Evolutionary conservation across 371 early-diverging fungal genomes (phyloP), one percentile per base, ranked within the genome.

Genomic region (Phascolomyces articulosus): DNA sequence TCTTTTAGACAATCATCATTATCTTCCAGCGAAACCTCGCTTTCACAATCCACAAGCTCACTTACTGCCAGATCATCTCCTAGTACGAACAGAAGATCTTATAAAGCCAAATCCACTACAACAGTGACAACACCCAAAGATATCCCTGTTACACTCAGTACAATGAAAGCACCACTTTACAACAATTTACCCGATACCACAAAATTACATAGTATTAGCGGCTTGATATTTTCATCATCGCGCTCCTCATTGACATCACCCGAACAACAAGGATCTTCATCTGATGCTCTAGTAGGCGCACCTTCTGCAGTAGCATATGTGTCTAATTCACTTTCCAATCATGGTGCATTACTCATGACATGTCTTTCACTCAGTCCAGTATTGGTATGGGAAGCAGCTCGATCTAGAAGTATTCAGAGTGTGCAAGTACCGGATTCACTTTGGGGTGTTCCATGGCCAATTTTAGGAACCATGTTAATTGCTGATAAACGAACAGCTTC

Each of bases 391-490:
- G 75, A 70, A 49, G 70, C 70, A 13, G 41, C 58, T n/a, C 31
- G 41, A n/a, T 18, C n/a, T 26, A 23, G 18, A 8, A 13, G 44
- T 55, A 18, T 24, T 47, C 27, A 58, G 23, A 47, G 29, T 16
- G 28, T 26, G 2, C 27, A 59, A 15, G 11, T 60, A 21, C 64
- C 69, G 26, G 56, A 49, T 29, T 54, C 58, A 6, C 57, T 68
- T 21, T 78, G 78, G 78, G 78, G 78, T 44, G 74, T 73, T 15
- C 78, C 78, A 31, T 75, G 75, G 71, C 65, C 75, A 2, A 44
- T 73, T 40, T 62, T 71, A 0, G 74, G 72, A 13, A 62, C 67
- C 4, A 72, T 73, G 60, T 31, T 65, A 4, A 48, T 65, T 38
- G 64, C 53, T 15, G 29, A 40, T 24, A 26, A 28, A n/a, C 34